These are phyloP conservation scores for Remersonia thermophila DNA, from an alignment of 2,329 filamentous ascomycete species.

Conservation along the genomic window DNA sequence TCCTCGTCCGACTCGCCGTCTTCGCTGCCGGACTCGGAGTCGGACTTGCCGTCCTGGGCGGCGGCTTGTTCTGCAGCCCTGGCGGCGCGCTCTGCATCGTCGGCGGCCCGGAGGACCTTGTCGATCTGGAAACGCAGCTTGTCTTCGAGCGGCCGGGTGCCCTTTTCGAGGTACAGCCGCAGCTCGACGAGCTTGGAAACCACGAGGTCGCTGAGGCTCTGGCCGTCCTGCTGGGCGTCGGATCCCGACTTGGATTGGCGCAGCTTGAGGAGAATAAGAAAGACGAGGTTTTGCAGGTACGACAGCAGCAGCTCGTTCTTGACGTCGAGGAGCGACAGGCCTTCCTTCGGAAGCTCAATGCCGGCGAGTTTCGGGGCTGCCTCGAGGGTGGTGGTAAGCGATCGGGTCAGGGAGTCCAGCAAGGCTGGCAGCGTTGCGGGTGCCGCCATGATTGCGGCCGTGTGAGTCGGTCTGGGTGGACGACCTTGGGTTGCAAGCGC, in stretches of 20 bases:
- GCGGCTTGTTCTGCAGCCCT: constrained; percentile 25
- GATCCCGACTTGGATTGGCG: constrained; percentile 36
- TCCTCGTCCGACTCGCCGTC: constrained; percentile 20
- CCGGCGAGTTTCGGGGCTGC: constrained; percentile 49
- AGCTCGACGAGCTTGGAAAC: constrained; percentile 83
- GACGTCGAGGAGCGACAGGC: constrained; percentile 85
- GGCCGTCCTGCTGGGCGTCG: constrained; percentile 22
- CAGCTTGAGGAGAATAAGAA: constrained; percentile 71
- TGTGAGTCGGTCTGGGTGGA: too few relatives aligned
- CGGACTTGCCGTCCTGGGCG: constrained; percentile 20
- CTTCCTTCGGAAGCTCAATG: constrained; percentile 64
- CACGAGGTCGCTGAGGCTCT: constrained; percentile 50
- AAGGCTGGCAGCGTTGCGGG: constrained; percentile 31
- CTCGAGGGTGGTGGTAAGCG: constrained; percentile 51
- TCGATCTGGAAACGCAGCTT: constrained; percentile 93
- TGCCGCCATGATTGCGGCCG: constrained; percentile 19
- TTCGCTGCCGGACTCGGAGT: constrained; percentile 21
- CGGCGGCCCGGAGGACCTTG: constrained; percentile 78
- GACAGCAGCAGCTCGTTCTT: constrained; percentile 97
- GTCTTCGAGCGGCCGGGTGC: constrained; percentile 78
- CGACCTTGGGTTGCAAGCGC: too few relatives aligned
- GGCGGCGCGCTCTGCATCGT: constrained; percentile 49
- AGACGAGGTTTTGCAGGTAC: constrained; percentile 89
- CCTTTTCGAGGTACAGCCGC: constrained; percentile 85
- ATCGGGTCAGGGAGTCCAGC: constrained; percentile 42